Evolutionary conservation across 345 rosid species (phyloP).

Genomic region (Heritiera littoralis): DNA sequence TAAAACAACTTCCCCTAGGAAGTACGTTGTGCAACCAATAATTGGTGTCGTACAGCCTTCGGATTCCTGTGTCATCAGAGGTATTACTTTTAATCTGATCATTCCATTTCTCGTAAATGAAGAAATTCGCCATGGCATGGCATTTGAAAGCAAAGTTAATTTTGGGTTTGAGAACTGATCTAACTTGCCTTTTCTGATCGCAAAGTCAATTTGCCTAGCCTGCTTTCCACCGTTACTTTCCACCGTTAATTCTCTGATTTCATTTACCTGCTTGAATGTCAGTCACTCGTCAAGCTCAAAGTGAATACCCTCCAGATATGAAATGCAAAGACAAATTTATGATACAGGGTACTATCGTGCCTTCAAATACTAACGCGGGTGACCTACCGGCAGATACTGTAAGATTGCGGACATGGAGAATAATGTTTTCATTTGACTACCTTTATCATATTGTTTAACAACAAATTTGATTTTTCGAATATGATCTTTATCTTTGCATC

Average conservation of each 20-base stretch:
- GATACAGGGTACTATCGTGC: constrained; percentile 79
- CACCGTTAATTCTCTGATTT: constrained; percentile 4
- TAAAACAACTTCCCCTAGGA: constrained; percentile 92
- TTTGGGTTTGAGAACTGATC: no score
- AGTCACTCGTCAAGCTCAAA: constrained; percentile 93
- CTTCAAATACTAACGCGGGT: constrained; percentile 72
- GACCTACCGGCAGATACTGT: constrained; percentile 87
- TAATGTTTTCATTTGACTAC: background rate
- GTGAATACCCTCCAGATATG: constrained; percentile 76
- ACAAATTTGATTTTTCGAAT: constrained; percentile 10
- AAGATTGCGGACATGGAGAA: constrained; percentile 31
- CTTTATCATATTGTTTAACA: background rate
- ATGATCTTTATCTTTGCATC: constrained; percentile 21
- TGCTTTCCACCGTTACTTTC: background rate
- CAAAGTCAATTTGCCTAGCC: no score
- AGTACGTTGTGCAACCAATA: constrained; percentile 93
- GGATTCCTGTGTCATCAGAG: constrained; percentile 71
- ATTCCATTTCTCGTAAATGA: background rate
- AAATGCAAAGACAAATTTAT: constrained; percentile 97
- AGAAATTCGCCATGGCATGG: background rate
- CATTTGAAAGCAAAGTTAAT: no score
- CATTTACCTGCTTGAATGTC: constrained; percentile 28
- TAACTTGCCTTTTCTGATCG: no score
- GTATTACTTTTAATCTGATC: constrained; percentile 34
- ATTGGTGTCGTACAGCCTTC: constrained; percentile 77